phyloP scores from a whole-genome alignment of 345 rosid genomes.

The Cardamine occulta region DNA sequence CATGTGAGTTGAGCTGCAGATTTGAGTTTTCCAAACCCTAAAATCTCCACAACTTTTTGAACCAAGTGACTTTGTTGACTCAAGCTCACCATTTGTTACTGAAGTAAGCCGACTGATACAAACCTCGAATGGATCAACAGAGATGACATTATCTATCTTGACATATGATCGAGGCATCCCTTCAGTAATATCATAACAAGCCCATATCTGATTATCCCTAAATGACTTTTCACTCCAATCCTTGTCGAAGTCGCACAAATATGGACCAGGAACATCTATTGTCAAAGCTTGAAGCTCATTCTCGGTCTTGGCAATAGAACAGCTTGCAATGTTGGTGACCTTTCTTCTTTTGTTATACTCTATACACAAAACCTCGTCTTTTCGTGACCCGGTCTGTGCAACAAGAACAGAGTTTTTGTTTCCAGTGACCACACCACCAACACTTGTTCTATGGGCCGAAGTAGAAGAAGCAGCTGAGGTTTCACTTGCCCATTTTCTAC shows the following conservation, averaged over 20 bases:
- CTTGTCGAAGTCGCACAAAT: constrained; percentile 69
- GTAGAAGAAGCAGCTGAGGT: constrained; percentile 40
- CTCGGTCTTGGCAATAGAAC: too few species aligned
- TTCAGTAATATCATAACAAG: constrained; percentile 66
- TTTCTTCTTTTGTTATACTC: too few species aligned
- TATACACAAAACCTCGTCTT: too few species aligned
- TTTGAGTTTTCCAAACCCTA: constrained; percentile 51
- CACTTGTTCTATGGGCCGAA: constrained; percentile 17
- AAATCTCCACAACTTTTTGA: constrained; percentile 68
- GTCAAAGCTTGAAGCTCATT: constrained; percentile 35
- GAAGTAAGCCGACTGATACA: constrained; percentile 62
- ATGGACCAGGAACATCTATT: constrained; percentile 63
- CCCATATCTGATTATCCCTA: constrained; percentile 68
- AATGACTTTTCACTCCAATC: constrained; percentile 63
- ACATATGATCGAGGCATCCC: constrained; percentile 81
- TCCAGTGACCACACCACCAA: too few species aligned
- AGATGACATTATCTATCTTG: constrained; percentile 59
- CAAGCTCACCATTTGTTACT: constrained; percentile 51
- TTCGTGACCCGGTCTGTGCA: too few species aligned
- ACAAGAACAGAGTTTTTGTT: too few species aligned
- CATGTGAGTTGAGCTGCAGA: constrained; percentile 51
- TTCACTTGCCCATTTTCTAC: constrained; percentile 40
- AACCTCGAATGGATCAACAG: constrained; percentile 62
- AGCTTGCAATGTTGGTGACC: too few species aligned
- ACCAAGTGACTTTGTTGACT: constrained; percentile 66